A percentile compares a stretch with the other conserved stretches of the same genome.
Evolutionary conservation across 2,329 filamentous ascomycete genomes (phyloP).

Genomic region (Trichoderma sp.): DNA sequence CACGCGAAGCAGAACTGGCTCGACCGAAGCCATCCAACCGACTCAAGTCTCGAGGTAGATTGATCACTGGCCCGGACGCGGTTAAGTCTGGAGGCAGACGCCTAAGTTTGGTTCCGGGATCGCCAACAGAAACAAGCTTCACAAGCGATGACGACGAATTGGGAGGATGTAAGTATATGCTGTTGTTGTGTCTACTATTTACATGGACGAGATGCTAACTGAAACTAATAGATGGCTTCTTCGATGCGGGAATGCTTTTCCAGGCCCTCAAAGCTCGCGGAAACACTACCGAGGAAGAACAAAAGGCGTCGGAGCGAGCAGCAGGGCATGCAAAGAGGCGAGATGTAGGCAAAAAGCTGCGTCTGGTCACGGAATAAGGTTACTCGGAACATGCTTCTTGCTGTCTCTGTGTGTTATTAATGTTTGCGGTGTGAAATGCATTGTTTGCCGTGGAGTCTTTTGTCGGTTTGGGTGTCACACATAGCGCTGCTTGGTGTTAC

Average conservation of each 20-base stretch:
- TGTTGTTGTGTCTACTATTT: background rate
- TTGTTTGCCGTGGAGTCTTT: background rate
- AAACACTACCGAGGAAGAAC: conserved; percentile 53
- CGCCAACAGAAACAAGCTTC: conserved; percentile 68
- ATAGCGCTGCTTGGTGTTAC: background rate
- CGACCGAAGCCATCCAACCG: conserved; percentile 45
- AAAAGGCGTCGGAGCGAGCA: conserved; percentile 59
- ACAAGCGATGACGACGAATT: conserved; percentile 81
- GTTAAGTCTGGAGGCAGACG: conserved; percentile 39
- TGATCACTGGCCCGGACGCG: conserved; percentile 62
- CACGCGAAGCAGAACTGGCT: conserved; percentile 53
- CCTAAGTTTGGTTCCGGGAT: conserved; percentile 53
- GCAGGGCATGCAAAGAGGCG: conserved; percentile 59
- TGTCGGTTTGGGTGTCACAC: background rate
- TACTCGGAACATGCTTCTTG: background rate
- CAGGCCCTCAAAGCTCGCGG: conserved; percentile 79
- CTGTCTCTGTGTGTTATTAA: background rate
- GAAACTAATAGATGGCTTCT: conserved; percentile 81
- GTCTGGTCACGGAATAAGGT: conserved; percentile 35
- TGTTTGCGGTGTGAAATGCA: background rate
- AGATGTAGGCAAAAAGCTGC: conserved; percentile 74
- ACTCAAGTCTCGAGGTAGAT: conserved; percentile 70
- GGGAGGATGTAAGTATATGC: conserved; percentile 77
- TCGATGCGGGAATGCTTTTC: conserved; percentile 92
- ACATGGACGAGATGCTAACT: conserved; percentile 29